These are phyloP conservation scores for Cyclospora cayetanensis DNA, from an alignment of 169 alveolate species.

Conservation along the genomic window DNA sequence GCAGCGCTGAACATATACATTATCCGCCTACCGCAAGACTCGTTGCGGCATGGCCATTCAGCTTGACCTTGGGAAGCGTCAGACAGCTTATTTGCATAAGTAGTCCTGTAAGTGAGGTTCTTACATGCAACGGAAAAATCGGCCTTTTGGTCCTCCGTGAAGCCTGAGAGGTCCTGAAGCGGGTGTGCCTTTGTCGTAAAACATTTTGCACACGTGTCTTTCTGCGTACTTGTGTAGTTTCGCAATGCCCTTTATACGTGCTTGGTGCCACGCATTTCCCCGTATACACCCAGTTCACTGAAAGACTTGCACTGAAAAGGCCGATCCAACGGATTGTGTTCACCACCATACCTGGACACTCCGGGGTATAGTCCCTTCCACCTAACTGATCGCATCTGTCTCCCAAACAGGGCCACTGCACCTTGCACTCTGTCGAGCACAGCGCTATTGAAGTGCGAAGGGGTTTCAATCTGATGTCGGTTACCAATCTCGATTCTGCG, in stretches of 20 bases:
- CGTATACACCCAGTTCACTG: conserved; percentile 45
- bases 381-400: conserved; percentile 24
- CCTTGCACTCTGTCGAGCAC: conserved; percentile 24
- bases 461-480: neutral
- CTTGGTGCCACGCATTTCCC: conserved; percentile 67
- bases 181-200: neutral
- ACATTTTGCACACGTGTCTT: too few relatives aligned
- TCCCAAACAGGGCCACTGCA: conserved; percentile 47
- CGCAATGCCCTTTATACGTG: conserved; percentile 57
- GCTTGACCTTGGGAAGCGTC: conserved; percentile 22
- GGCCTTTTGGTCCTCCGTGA: conserved; percentile 32
- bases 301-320: neutral
- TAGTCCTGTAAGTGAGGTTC: neutral
- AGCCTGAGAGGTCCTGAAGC: conserved; percentile 52
- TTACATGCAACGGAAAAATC: conserved; percentile 28
- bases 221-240: neutral
- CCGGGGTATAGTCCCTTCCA: conserved; percentile 39
- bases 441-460: neutral
- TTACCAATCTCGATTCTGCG: neutral
- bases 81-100: neutral
- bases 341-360: conserved; percentile 21
- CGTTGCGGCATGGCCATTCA: conserved; percentile 62
- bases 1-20: neutral
- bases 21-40: conserved; percentile 37
- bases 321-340: too few relatives aligned